phyloP scores from a whole-genome alignment of 208 protist species.

The Vickermania spadyakhi region DNA sequence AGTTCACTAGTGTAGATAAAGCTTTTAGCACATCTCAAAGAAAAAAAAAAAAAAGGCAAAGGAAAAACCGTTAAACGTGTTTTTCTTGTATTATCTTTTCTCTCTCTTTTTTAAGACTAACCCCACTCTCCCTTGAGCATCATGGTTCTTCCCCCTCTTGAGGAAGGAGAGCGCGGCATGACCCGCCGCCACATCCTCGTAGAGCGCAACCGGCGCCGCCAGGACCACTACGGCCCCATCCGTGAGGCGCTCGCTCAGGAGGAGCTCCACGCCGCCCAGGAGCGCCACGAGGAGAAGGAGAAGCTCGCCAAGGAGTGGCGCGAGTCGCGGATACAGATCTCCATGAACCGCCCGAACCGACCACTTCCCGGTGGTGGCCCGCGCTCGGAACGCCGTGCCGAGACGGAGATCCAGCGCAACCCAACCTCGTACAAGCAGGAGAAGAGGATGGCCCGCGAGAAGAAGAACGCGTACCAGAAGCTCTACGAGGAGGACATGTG shows the following conservation, averaged over 20 bases:
- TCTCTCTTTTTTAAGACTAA: too few species aligned
- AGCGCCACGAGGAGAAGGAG: conserved; percentile 29
- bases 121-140: background rate
- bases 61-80: too few species aligned
- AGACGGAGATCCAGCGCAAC: conserved; percentile 11
- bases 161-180: conserved; percentile 47
- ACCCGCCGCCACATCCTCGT: conserved; percentile 71
- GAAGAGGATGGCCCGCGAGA: conserved; percentile 37
- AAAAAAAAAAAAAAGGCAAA: too few species aligned
- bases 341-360: conserved; percentile 15
- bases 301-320: conserved; percentile 44
- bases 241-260: conserved; percentile 57
- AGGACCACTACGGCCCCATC: conserved; percentile 34
- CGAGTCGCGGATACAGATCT: conserved; percentile 5
- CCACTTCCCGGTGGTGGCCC: conserved; percentile 51
- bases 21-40: too few species aligned
- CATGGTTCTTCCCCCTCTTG: conserved; percentile 52
- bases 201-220: conserved; percentile 60
- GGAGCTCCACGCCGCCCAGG: conserved; percentile 31
- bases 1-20: too few species aligned
- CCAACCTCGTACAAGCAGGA: conserved; percentile 39
- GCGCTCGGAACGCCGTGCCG: conserved; percentile 29
- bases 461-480: conserved; percentile 54
- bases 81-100: too few species aligned
- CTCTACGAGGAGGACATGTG: conserved; percentile 53